Evolutionary conservation across 495 filamentous ascomycete genomes (phyloP), one percentile per base, ranked within the genome.

Genomic region (Geoglossum glabrum): DNA sequence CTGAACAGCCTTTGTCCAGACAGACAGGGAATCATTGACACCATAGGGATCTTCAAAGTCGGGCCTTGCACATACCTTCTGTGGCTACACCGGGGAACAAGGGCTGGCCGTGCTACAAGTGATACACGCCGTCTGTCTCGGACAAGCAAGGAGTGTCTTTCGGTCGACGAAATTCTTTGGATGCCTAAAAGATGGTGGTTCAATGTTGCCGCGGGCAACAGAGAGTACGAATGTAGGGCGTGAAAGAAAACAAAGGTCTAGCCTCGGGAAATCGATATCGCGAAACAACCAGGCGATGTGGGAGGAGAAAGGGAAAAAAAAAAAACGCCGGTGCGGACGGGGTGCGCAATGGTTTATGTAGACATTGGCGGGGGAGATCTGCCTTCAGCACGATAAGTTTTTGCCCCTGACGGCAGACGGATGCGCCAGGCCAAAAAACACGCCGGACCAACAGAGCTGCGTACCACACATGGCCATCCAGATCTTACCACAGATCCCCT

Each of bases 111-210:
- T 25, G 7, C 46, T 8, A 50, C 11, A 19, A 47, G 17, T 7
- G 23, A 27, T 52, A 23, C 30, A 28, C 17, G 10, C 40, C n/a
- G 40, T 19, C 40, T 45, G 40, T 21, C n/a, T 21, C n/a, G 40
- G n/a, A 45, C 40, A 45, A 45, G 19, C 23, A 52, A 52, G 49
- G 49, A 52, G 26, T 28, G 4, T 52, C 19, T 31, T 52, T 50
- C 46, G 46, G 23, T 52, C 23, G 49, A 52, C 49, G 49, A 52
- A 52, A 52, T 27, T 52, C 40, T 30, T 52, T 52, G 49, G 15
- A 8, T 25, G 17, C n/a, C 46, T 28, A 52, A 52, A 52, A 5
- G 49, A 52, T 52, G 17, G 49, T 52, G 3, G 1, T n/a, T 21
- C 40, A 4, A 31, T 52, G 28, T 17, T 30, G 49, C 49, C 23